These are phyloP conservation scores for Coprinellus aureogranulatus DNA, from an alignment of 768 basidiomycete genomes.

Conservation along the genomic window DNA sequence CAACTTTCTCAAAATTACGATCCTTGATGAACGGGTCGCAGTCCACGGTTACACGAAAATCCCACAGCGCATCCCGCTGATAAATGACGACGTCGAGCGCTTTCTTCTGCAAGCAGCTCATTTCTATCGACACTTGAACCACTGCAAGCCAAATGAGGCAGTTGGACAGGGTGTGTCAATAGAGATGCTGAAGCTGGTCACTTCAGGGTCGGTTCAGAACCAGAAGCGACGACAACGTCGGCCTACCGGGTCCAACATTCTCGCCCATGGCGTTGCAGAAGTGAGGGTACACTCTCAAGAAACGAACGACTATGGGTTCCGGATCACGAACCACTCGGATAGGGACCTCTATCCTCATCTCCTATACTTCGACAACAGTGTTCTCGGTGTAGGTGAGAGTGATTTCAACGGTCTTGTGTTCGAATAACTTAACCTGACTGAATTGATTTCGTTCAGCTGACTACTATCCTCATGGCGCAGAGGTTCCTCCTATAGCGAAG, in stretches of 20 bases:
- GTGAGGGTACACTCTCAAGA: constrained; percentile 16
- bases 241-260: constrained; percentile 16
- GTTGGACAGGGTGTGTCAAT: background rate
- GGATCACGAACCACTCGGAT: constrained; percentile 22
- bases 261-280: constrained; percentile 12
- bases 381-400: constrained; percentile 24
- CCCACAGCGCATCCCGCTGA: background rate
- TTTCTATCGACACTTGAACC: constrained; percentile 4
- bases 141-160: background rate
- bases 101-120: constrained; percentile 3
- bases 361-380: constrained; percentile 28
- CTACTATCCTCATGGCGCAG: constrained; percentile 1
- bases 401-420: constrained; percentile 3
- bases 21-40: constrained; percentile 2
- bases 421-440: background rate
- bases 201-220: constrained; percentile 1
- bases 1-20: background rate
- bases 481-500: constrained; percentile 1
- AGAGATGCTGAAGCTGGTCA: constrained; percentile 14
- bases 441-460: background rate
- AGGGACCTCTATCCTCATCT: constrained; percentile 19
- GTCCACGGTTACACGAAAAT: background rate
- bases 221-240: background rate
- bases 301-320: constrained; percentile 16
- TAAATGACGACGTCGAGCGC: background rate